phyloP scores from a whole-genome alignment of 1,284 basidiomycete genomes.

The Boletus semigastroideus region DNA sequence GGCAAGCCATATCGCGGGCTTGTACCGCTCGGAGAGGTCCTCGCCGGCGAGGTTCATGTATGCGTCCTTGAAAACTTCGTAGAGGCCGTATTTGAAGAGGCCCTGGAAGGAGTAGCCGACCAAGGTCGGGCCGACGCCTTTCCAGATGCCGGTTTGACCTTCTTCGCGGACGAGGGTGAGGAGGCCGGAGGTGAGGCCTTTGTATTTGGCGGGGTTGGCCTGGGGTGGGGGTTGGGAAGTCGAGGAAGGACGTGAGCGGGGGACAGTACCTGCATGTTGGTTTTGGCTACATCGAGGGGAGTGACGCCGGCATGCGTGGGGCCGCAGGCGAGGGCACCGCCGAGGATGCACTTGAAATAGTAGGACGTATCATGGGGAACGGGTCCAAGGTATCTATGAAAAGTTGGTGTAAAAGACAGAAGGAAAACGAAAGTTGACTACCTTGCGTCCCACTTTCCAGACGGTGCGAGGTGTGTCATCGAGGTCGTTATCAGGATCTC shows the following conservation, averaged over 20 bases:
- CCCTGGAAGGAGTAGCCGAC: constrained; percentile 96
- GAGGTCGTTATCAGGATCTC: not conserved
- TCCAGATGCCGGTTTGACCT: constrained; percentile 85
- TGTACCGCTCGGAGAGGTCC: constrained; percentile 82
- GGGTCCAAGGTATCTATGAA: constrained; percentile 58
- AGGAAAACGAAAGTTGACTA: constrained; percentile 22
- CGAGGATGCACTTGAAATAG: constrained; percentile 82
- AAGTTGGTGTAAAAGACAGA: constrained; percentile 21
- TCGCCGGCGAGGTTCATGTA: constrained; percentile 87
- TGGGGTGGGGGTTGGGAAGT: not conserved
- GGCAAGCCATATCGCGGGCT: constrained; percentile 92
- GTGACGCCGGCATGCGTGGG: constrained; percentile 93
- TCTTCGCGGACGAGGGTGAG: constrained; percentile 80
- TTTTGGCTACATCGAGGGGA: constrained; percentile 94
- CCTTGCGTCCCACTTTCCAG: constrained; percentile 73
- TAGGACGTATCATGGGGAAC: constrained; percentile 72
- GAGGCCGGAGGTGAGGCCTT: constrained; percentile 74
- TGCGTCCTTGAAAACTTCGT: constrained; percentile 93
- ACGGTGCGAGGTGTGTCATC: constrained; percentile 34
- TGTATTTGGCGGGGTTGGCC: constrained; percentile 76
- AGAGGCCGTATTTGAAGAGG: constrained; percentile 96
- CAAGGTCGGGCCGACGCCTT: constrained; percentile 90
- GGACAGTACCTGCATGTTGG: constrained; percentile 89
- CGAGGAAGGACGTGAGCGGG: not conserved
- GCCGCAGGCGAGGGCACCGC: constrained; percentile 92